These are phyloP conservation scores for Termitomyces sp. DNA, from an alignment of 768 basidiomycete genomes.

Conservation along the genomic window DNA sequence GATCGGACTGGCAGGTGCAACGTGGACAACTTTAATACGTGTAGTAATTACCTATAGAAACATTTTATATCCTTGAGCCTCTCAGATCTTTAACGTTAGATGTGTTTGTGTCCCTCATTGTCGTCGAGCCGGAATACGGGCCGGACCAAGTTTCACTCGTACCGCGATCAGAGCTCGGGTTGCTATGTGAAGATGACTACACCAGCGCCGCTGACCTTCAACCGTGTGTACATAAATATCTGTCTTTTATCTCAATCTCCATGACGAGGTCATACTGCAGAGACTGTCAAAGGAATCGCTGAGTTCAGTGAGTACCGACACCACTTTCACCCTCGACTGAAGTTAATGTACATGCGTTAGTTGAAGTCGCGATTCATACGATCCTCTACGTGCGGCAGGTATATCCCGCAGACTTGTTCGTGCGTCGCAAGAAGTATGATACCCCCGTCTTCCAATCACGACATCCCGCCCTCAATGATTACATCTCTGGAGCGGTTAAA, in stretches of 20 bases:
- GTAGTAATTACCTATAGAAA: constrained; percentile 1
- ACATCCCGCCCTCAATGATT: constrained; percentile 85
- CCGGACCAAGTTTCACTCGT: background rate
- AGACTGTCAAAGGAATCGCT: constrained; percentile 59
- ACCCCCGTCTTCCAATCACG: constrained; percentile 90
- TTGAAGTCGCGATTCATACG: constrained; percentile 91
- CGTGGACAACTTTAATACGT: background rate
- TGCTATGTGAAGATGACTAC: constrained; percentile 19
- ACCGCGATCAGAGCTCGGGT: background rate
- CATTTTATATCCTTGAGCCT: background rate
- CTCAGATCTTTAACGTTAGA: background rate
- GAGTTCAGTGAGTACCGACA: constrained; percentile 65
- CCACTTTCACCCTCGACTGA: background rate
- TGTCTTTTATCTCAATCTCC: background rate
- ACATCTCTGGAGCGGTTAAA: constrained; percentile 84
- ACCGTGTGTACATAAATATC: constrained; percentile 21
- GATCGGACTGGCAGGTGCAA: background rate
- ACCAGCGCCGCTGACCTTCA: constrained; percentile 29
- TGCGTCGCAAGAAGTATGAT: constrained; percentile 85
- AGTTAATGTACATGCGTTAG: constrained; percentile 37
- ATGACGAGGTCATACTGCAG: constrained; percentile 28
- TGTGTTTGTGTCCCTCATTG: too few relatives aligned
- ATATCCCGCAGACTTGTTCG: constrained; percentile 87
- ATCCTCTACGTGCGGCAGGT: constrained; percentile 89
- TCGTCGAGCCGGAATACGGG: background rate